Percentiles rank a stretch among this genome's conserved stretches.
Evolutionary conservation across 768 basidiomycete genomes (phyloP).

Genomic region (Leucocoprinus birnbaumii): DNA sequence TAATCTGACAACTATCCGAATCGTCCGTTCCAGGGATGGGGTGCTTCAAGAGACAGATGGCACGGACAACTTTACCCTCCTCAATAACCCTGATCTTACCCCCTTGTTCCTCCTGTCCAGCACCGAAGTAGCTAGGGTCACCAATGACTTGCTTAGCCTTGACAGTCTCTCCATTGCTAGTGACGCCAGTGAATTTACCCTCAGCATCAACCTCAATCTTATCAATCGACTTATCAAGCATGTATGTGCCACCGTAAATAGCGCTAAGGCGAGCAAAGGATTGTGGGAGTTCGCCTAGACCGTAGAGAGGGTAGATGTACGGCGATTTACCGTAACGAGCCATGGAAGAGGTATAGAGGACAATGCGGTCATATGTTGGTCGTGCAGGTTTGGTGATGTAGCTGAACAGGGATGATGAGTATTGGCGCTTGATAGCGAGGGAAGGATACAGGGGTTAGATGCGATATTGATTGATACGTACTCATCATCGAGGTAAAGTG

Average conservation of each 20-base stretch:
- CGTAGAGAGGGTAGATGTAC: conserved; percentile 98
- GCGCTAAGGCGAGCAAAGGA: conserved; percentile 97
- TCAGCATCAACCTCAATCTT: conserved; percentile 82
- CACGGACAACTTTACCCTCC: conserved; percentile 91
- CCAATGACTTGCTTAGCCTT: conserved; percentile 98
- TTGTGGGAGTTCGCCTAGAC: conserved; percentile 97
- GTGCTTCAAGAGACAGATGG: conserved; percentile 97
- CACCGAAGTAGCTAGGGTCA: conserved; percentile 95
- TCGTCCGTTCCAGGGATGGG: conserved; percentile 98
- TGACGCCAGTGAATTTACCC: conserved; percentile 93
- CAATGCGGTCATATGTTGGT: conserved; percentile 88
- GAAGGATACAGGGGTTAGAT: conserved; percentile 6
- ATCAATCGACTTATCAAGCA: conserved; percentile 95
- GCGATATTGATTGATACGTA: conserved; percentile 38
- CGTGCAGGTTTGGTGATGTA: conserved; percentile 93
- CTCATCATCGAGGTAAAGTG: conserved; percentile 96
- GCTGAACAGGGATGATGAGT: conserved; percentile 36
- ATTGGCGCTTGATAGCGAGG: neutral
- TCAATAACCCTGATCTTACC: conserved; percentile 89
- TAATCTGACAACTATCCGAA: conserved; percentile 92
- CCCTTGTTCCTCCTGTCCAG: conserved; percentile 55
- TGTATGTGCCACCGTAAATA: conserved; percentile 99
- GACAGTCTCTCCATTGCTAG: conserved; percentile 85
- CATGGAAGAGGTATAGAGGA: conserved; percentile 98
- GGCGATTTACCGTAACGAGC: conserved; percentile 99